These are phyloP conservation scores for Colletotrichum sidae DNA, from an alignment of 2,329 filamentous ascomycete species.

Conservation along the genomic window DNA sequence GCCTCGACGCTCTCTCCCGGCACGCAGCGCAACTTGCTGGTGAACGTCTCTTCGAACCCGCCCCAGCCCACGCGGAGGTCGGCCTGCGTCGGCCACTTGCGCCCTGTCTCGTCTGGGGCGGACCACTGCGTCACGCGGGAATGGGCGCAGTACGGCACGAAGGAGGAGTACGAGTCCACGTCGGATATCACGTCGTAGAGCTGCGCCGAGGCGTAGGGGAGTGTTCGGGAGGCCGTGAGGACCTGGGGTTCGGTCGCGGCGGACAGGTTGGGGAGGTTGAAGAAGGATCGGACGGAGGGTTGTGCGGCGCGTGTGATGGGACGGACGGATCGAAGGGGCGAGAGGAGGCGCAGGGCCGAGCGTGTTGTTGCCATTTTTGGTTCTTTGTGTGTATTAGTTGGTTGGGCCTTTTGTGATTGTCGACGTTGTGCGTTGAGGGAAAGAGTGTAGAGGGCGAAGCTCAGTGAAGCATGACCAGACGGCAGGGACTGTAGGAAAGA, in stretches of 20 bases:
- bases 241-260: conserved; percentile 61
- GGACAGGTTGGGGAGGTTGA: conserved; percentile 40
- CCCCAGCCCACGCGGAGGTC: conserved; percentile 89
- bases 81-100: conserved; percentile 77
- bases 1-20: conserved; percentile 81
- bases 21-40: conserved; percentile 81
- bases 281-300: conserved; percentile 31
- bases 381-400: not conserved
- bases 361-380: conserved; percentile 19
- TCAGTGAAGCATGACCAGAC: not conserved
- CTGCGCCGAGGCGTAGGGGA: conserved; percentile 76
- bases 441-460: conserved; percentile 2
- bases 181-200: conserved; percentile 92
- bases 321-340: conserved; percentile 9
- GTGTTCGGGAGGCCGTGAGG: conserved; percentile 78
- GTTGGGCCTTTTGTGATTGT: not conserved
- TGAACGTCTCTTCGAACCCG: conserved; percentile 85
- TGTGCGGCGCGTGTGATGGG: not conserved
- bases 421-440: conserved; percentile 1
- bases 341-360: conserved; percentile 17
- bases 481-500: conserved; percentile 6
- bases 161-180: conserved; percentile 83
- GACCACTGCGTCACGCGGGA: conserved; percentile 84
- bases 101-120: conserved; percentile 58
- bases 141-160: conserved; percentile 90